Percentiles rank a stretch among this genome's conserved stretches.
These are phyloP conservation scores for Lizonia empirigonia DNA, from an alignment of 2,329 filamentous ascomycete species.

Conservation along the genomic window DNA sequence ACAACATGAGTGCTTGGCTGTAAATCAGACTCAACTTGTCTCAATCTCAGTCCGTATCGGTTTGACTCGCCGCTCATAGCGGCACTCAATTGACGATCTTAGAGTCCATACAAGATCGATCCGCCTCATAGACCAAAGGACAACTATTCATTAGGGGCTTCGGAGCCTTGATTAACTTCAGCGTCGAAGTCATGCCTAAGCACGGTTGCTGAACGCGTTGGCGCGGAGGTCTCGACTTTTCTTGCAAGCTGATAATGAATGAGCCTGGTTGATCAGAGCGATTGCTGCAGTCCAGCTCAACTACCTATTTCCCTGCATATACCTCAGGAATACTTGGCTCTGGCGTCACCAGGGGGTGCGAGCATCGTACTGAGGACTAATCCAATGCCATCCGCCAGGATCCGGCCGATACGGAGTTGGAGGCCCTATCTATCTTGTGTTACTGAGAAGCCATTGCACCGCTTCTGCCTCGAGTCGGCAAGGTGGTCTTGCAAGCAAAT, in stretches of 20 bases:
- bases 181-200: neutral
- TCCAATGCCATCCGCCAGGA: neutral
- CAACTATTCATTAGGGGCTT: neutral
- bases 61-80: constrained; percentile 6
- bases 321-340: neutral
- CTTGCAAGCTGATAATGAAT: neutral
- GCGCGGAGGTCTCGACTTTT: neutral
- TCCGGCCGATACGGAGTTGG: too few species aligned
- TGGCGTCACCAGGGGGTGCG: neutral
- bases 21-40: constrained; percentile 13
- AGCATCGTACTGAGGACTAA: neutral
- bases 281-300: neutral
- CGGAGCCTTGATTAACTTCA: neutral
- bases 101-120: neutral
- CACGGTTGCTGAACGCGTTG: neutral
- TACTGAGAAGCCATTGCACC: neutral
- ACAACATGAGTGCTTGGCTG: constrained; percentile 10
- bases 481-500: neutral
- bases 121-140: neutral
- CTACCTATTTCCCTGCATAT: neutral
- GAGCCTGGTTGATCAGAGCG: neutral
- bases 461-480: neutral
- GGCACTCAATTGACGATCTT: neutral
- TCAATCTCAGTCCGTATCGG: constrained; percentile 9
- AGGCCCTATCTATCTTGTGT: too few species aligned